Evolutionary conservation across 1,284 basidiomycete species (phyloP), one percentile per base, ranked within the genome.

Genomic region (Trichosporon sp.): DNA sequence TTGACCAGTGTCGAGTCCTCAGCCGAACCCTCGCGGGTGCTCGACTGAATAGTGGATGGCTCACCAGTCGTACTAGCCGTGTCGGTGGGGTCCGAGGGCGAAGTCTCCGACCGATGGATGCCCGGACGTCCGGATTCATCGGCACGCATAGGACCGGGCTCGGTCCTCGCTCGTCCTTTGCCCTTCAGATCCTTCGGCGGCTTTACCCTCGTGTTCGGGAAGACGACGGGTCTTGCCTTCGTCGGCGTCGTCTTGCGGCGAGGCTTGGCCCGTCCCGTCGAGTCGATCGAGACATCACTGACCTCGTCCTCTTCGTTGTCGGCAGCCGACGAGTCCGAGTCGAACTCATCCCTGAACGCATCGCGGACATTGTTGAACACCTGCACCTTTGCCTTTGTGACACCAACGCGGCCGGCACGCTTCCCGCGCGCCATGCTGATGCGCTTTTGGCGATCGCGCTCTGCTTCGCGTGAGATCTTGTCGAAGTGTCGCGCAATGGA

Each of bases 311-410:
- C 91, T 70, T 95, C 92, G 70, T 95, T 92, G 23, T 91, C 93
- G 70, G 93, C 91, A 70, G 90, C 91, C 0, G 88, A 89, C 9
- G 88, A 88, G 69, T 89, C 89, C 63, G 85, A 74, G 63, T 82
- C 81, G 37, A 88, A 89, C 70, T 95, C 90, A 72, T 96, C 94
- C 65, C 86, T 86, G 72, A 97, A 91, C 0, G 92, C 95, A 73
- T 97, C 94, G 73, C 91, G 89, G 67, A 97, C 87, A 72, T 91
- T 96, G 69, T 91, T 89, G 56, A 97, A 87, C 37, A 98, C 87
- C 74, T 95, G 89, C 0, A 98, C 91, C 65, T 89, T 93, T 7
- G 93, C 93, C 61, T 89, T 87, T 3, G 94, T 90, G 33, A 89
- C 89, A 7, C 90, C 90, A 8, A 99, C 92, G 2, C 96, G 95